These are phyloP conservation scores for Penicillium sp. DNA, from an alignment of 2,329 filamentous ascomycete species.

Conservation along the genomic window DNA sequence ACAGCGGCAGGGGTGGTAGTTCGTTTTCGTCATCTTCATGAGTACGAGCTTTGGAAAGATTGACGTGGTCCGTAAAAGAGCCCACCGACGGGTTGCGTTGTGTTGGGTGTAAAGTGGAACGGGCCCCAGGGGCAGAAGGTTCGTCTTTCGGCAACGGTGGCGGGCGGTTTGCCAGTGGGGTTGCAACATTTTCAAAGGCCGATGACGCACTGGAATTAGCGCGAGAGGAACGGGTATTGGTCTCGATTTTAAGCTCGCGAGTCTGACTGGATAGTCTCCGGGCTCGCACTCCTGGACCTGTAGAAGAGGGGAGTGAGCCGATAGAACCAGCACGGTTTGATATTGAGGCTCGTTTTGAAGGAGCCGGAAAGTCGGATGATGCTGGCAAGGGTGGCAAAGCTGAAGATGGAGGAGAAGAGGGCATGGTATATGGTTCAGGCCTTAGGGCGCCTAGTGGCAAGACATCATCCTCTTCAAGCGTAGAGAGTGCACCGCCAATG, in stretches of 20 bases:
- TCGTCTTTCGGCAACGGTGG: constrained; percentile 33
- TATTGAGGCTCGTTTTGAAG: constrained; percentile 17
- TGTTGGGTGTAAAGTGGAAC: constrained; percentile 25
- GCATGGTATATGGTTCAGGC: constrained; percentile 30
- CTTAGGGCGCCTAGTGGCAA: constrained; percentile 37
- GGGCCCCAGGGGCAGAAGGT: constrained; percentile 15
- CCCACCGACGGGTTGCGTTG: constrained; percentile 34
- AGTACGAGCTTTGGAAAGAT: constrained; percentile 44
- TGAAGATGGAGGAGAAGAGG: constrained; percentile 33
- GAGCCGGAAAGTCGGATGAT: constrained; percentile 37
- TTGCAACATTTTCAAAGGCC: constrained; percentile 28
- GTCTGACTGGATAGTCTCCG: constrained; percentile 77
- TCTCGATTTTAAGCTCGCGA: constrained; percentile 88
- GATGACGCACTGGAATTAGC: constrained; percentile 24
- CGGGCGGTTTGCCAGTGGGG: constrained; percentile 21
- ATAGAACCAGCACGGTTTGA: constrained; percentile 19
- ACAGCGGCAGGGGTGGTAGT: constrained; percentile 33
- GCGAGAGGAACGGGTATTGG: constrained; percentile 44
- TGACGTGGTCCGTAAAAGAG: constrained; percentile 39
- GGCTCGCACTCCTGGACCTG: constrained; percentile 60
- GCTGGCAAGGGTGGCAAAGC: constrained; percentile 49
- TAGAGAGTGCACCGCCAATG: constrained; percentile 65
- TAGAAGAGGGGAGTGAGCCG: constrained; percentile 18
- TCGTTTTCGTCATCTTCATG: constrained; percentile 43
- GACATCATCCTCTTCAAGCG: constrained; percentile 63